Evolutionary conservation across 2,329 filamentous ascomycete species (phyloP), one percentile per base, ranked within the genome.

Genomic region (Sarocladiaceae sp.): DNA sequence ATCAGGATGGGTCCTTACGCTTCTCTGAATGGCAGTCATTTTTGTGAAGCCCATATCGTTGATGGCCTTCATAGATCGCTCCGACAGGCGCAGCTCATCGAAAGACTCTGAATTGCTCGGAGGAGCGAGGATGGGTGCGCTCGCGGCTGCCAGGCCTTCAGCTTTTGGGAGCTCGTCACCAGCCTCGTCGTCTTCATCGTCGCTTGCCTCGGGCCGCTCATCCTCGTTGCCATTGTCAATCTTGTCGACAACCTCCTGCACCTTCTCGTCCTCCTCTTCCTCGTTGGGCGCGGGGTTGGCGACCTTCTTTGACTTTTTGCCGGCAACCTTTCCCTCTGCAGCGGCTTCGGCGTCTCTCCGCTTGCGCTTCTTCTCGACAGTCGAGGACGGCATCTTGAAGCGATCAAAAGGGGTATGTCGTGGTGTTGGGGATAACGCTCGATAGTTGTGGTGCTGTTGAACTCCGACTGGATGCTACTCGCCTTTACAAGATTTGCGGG

Each of bases 1-100:
- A n/a, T 15, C 18, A 55, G n/a, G n/a, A n/a, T n/a, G n/a, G n/a
- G n/a, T n/a, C n/a, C 59, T 27, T 48, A 62, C 59, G 43, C 85
- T 78, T 55, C 81, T 78, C 65, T 97, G 93, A 53, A 97, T 96
- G 62, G 93, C 87, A 1, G 93, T 97, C 90, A 98, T 96, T 39
- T 76, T 90, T 58, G 85, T 83, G 61, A 97, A 96, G 12, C 86
- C 86, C 91, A 98, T 97, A 51, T 85, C 87, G 47, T 82, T 59
- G 55, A 96, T 89, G 7, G 89, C 90, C 67, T 85, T 81, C 75
- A 90, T 85, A 0, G 89, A 96, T 66, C 87, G 89, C 19, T 90
- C 85, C 2, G 88, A 93, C 10, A 98, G 76, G 45, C 86, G 86
- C 50, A 98, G 72, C 52, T 97, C 85, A 26, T 79, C 68, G 59